Evolutionary conservation across 805 yeast species (phyloP), one percentile per base, ranked within the genome.

Genomic region (Candida arabinofermentans): DNA sequence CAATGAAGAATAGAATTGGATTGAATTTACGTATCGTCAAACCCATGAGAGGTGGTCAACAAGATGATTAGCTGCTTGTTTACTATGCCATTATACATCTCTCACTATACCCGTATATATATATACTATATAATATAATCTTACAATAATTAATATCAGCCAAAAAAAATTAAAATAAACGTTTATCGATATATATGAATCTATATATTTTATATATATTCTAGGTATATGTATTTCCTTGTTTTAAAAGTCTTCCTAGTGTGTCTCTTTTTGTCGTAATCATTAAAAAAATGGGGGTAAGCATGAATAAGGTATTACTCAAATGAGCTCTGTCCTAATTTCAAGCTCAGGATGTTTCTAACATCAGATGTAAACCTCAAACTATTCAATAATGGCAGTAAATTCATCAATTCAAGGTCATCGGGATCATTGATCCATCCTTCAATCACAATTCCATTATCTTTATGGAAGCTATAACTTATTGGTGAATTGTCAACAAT

Each of bases 341-440:
- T 81, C 49, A 91, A 69, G 7, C 95, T 79, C 41, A 91, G 66
- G 2, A 91, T 68, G 27, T 77, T 77, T 49, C 97, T 69, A 18
- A 91, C 96, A 62, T 91, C 99, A 8, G 88, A 80, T 22, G 91
- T 80, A 48, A 79, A 76, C 43, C 96, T 72, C 54, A 93, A 64
- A 22, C 91, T 82, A 54, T 81, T 76, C 33, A 88, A 65, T 56
- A 93, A 66, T 2, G 99, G 98, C 33, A 93, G 62, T 39, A 93
- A 65, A 53, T 88, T 81, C 62, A 93, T 67, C 44, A 93, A 67
- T 55, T 88, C 96, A 18, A 81, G 70, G 58, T 93, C 99, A 27
- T 83, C 77, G n/a, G 95, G 96, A 63, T 93, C 99, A 57, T 86
- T 87, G 48, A 93, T 88, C 99, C 99, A 93, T 35, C 99, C 98